Evolutionary conservation across 2,329 filamentous ascomycete genomes (phyloP), one percentile per base, ranked within the genome.

Genomic region (Zasmidium citrigriseum): DNA sequence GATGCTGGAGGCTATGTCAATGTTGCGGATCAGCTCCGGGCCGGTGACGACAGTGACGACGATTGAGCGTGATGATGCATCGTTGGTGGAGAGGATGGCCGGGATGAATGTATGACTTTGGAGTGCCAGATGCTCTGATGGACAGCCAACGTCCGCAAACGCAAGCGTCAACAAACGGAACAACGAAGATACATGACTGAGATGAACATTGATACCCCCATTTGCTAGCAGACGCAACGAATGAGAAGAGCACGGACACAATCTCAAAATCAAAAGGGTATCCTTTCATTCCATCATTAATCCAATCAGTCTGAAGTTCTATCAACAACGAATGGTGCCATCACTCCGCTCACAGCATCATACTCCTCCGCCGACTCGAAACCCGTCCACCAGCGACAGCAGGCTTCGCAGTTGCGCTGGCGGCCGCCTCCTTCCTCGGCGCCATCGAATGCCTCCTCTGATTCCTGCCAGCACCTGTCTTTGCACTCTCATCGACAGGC

Each of bases 351-450:
- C 64, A 72, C 24, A 72, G 51, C 68, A 73, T 69, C 71, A 72
- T 73, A 60, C 71, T 73, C 59, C 68, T 61, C 59, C 72, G 57
- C 54, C 71, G 59, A 53, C 72, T 78, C 16, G 72, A 73, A 27
- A 58, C 38, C 47, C 59, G 55, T 27, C 55, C 53, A n/a, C 34
- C 34, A 7, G 14, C 7, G 4, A 4, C 34, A 4, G 34, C 34
- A 1, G 27, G 46, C 41, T 46, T 61, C 25, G 29, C 23, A 2
- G 46, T 41, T 2, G 24, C 23, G 29, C 12, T 46, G 2, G 27
- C 23, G 34, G 29, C 54, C 3, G 27, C 41, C 34, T 41, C 34
- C 34, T 11, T 54, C 45, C 7, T 52, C 12, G 44, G 55, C 16
- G 24, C 46, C 29, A 41, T 48, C 38, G 22, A 24, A 34, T 18